phyloP scores from a whole-genome alignment of 495 filamentous ascomycete genomes.

The Xylaria nigripes region DNA sequence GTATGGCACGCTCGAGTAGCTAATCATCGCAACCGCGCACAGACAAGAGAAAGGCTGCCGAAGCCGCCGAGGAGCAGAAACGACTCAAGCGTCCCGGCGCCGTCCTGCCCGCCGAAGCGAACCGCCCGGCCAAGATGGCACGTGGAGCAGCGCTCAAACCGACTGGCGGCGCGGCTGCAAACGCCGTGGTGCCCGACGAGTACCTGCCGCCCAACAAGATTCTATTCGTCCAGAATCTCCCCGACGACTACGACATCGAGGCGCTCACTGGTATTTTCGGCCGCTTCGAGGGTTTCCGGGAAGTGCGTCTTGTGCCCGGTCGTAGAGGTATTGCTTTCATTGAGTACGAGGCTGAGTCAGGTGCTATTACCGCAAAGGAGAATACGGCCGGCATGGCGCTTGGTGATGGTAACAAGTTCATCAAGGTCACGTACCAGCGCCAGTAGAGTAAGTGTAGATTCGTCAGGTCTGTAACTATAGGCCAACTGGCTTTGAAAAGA shows the following conservation, averaged over 20 bases:
- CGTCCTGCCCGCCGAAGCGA: slow-evolving; percentile 39
- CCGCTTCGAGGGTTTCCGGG: slow-evolving; percentile 88
- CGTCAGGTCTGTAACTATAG: no score
- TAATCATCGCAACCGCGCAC: background rate
- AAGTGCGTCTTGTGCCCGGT: slow-evolving; percentile 81
- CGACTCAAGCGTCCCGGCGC: slow-evolving; percentile 67
- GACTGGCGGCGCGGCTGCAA: slow-evolving; percentile 54
- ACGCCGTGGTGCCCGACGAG: slow-evolving; percentile 85
- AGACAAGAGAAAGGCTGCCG: slow-evolving; percentile 90
- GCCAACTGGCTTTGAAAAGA: no score
- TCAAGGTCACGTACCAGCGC: slow-evolving; percentile 32
- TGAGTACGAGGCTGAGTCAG: slow-evolving; percentile 85
- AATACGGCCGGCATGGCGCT: slow-evolving; percentile 83
- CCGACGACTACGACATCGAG: slow-evolving; percentile 77
- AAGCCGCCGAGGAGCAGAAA: slow-evolving; percentile 74
- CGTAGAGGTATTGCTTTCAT: slow-evolving; percentile 90
- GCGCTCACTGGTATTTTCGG: slow-evolving; percentile 72
- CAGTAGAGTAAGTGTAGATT: slow-evolving; percentile 18
- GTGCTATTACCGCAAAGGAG: slow-evolving; percentile 93
- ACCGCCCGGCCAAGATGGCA: slow-evolving; percentile 62
- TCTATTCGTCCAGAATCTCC: slow-evolving; percentile 89
- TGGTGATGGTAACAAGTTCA: slow-evolving; percentile 47
- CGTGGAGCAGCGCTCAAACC: slow-evolving; percentile 78
- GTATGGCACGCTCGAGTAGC: background rate
- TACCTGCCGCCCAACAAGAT: slow-evolving; percentile 96